phyloP scores from a whole-genome alignment of 345 rosid species.

The Moricandia arvensis region DNA sequence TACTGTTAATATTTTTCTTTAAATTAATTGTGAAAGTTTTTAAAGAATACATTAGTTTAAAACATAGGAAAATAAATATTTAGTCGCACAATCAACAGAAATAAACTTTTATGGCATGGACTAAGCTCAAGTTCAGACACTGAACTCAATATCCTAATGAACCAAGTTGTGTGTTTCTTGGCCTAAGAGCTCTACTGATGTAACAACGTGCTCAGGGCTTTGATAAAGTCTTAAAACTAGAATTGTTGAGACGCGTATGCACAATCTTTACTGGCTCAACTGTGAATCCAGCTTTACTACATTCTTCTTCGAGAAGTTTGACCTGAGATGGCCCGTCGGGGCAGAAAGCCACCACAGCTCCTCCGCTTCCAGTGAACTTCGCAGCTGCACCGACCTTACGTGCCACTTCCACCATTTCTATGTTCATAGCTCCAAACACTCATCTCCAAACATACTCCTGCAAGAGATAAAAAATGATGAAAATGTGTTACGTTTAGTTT shows the following conservation, averaged over 20 bases:
- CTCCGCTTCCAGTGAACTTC: slow-evolving; percentile 90
- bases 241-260: slow-evolving; percentile 42
- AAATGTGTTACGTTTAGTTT: background rate
- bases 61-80: too few species aligned
- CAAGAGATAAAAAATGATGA: background rate
- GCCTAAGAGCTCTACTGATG: too few species aligned
- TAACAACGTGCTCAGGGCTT: background rate
- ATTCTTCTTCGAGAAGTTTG: slow-evolving; percentile 62
- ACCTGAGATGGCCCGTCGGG: slow-evolving; percentile 62
- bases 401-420: slow-evolving; percentile 88
- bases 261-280: slow-evolving; percentile 55
- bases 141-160: too few species aligned
- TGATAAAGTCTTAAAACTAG: slow-evolving; percentile 46
- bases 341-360: slow-evolving; percentile 81
- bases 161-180: too few species aligned
- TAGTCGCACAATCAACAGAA: too few species aligned
- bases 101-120: too few species aligned
- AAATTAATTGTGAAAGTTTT: too few species aligned
- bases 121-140: too few species aligned
- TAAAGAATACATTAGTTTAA: too few species aligned
- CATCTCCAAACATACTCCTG: slow-evolving; percentile 81
- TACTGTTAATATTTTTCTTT: too few species aligned
- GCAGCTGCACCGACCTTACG: slow-evolving; percentile 69
- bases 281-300: slow-evolving; percentile 61
- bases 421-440: slow-evolving; percentile 58